phyloP scores from a whole-genome alignment of 495 filamentous ascomycete species.

The Astrothelium macrocarpum region DNA sequence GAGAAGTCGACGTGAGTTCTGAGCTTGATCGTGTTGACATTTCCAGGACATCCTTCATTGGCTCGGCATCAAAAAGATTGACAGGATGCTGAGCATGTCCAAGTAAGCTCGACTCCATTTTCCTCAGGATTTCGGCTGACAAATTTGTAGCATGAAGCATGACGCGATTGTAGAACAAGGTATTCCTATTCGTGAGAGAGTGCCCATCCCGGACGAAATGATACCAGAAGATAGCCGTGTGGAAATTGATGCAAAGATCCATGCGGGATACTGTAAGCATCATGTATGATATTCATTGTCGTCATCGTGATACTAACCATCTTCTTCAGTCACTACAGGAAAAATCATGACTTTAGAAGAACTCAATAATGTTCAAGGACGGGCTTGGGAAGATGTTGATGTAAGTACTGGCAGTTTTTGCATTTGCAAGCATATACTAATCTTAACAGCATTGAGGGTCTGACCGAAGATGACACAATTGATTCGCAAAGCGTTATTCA shows the following conservation, averaged over 20 bases:
- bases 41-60: constrained; percentile 72
- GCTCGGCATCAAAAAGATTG: constrained; percentile 97
- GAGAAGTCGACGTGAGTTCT: not conserved
- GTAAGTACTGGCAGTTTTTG: constrained; percentile 6
- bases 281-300: constrained; percentile 7
- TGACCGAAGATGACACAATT: not conserved
- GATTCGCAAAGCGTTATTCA: too few relatives aligned
- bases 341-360: constrained; percentile 83
- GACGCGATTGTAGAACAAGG: constrained; percentile 95
- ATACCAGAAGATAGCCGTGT: constrained; percentile 93
- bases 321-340: constrained; percentile 58
- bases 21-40: not conserved
- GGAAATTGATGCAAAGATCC: constrained; percentile 98
- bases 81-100: constrained; percentile 97
- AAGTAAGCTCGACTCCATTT: constrained; percentile 50
- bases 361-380: constrained; percentile 71
- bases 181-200: constrained; percentile 85
- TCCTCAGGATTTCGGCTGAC: not conserved
- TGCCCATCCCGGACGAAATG: constrained; percentile 88
- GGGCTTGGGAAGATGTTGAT: constrained; percentile 82
- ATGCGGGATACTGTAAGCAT: constrained; percentile 66
- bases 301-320: constrained; percentile 1
- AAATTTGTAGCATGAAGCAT: constrained; percentile 76
- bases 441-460: not conserved
- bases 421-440: not conserved